Percentiles rank a stretch among this genome's conserved stretches.
phyloP scores from a whole-genome alignment of 2,329 filamentous ascomycete genomes.

The Atkinsonella hypoxylon region DNA sequence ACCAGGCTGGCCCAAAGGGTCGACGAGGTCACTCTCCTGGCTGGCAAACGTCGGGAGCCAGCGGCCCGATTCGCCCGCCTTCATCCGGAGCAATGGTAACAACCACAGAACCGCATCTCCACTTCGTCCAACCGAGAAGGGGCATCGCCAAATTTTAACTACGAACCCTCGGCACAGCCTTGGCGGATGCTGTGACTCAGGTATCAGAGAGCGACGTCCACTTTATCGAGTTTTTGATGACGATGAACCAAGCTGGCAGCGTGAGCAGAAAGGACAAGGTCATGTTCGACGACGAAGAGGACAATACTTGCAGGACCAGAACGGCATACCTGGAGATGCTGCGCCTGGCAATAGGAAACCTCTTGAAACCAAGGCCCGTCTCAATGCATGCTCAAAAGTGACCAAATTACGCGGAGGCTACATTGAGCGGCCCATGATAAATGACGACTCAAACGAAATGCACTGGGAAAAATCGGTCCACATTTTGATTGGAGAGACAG shows the following conservation, averaged over 20 bases:
- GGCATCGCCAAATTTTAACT: background rate
- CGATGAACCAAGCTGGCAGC: background rate
- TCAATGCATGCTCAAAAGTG: conserved; percentile 1
- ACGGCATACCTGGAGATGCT: background rate
- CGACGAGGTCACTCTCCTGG: conserved; percentile 9
- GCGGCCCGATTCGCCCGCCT: conserved; percentile 8
- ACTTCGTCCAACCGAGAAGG: background rate
- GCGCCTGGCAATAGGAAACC: background rate
- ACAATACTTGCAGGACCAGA: background rate
- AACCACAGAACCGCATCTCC: conserved; percentile 18
- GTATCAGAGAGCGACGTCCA: background rate
- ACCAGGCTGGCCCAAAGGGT: background rate
- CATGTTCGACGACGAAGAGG: background rate
- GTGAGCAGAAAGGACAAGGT: background rate
- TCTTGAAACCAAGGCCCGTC: background rate
- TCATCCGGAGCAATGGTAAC: conserved; percentile 26
- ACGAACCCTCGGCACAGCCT: background rate
- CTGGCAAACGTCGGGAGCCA: conserved; percentile 12
- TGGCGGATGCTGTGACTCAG: background rate
- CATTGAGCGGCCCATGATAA: conserved; percentile 1
- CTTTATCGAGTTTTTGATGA: too few species aligned
- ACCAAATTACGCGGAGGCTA: conserved; percentile 1
- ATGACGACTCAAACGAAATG: conserved; percentile 2
- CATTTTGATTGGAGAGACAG: conserved; percentile 35
- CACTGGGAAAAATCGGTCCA: conserved; percentile 27